Conservation (phyloP, 805 yeast genomes). For the Zygotorulaspora danielsina region DNA sequence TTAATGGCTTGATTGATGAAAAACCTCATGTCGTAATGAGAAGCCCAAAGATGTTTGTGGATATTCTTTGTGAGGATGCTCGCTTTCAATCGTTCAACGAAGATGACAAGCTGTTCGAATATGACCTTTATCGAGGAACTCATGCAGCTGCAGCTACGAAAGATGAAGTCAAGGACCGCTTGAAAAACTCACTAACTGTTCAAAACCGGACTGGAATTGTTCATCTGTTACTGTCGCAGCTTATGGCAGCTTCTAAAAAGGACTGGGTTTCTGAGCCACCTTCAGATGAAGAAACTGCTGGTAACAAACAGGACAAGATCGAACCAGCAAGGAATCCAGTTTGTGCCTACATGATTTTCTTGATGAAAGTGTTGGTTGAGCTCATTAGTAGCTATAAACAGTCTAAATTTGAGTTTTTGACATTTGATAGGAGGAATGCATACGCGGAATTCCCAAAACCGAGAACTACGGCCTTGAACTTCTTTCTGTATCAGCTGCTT, state of each 20-base stretch:
- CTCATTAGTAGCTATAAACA: constrained; percentile 72
- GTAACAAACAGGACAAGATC: constrained; percentile 31
- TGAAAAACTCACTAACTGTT: constrained; percentile 6
- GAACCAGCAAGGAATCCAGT: constrained; percentile 48
- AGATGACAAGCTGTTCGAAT: constrained; percentile 28
- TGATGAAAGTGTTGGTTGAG: constrained; percentile 66
- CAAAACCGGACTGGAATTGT: constrained; percentile 53
- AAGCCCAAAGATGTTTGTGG: constrained; percentile 47
- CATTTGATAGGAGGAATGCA: constrained; percentile 59
- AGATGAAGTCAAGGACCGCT: constrained; percentile 16
- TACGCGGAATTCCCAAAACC: constrained; percentile 51
- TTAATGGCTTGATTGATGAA: constrained; percentile 47
- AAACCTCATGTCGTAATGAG: constrained; percentile 44
- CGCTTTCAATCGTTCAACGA: constrained; percentile 45
- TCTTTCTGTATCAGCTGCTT: constrained; percentile 69
- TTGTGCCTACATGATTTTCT: constrained; percentile 62
- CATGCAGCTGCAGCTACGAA: constrained; percentile 21
- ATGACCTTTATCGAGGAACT: constrained; percentile 26
- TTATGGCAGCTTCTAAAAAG: constrained; percentile 47
- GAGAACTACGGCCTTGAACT: constrained; percentile 69
- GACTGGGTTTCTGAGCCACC: constrained; percentile 42
- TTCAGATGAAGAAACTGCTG: constrained; percentile 26
- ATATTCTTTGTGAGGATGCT: constrained; percentile 40
- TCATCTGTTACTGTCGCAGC: constrained; percentile 56
- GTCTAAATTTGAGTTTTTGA: constrained; percentile 75